These are phyloP conservation scores for Hevea brasiliensis DNA, from an alignment of 345 rosid genomes.

Conservation along the genomic window DNA sequence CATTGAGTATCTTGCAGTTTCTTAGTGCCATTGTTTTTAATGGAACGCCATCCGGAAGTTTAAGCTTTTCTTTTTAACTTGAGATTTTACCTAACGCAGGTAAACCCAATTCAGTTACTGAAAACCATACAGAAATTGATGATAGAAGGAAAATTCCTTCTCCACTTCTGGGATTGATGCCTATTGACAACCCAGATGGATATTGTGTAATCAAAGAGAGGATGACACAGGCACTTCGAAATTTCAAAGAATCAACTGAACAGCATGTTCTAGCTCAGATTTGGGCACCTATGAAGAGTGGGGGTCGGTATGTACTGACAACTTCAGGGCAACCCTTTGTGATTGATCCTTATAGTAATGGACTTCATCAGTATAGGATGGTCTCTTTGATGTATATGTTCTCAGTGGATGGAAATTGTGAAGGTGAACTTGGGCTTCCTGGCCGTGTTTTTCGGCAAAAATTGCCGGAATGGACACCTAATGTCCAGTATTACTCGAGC, in stretches of 20 bases:
- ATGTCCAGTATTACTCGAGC: constrained; percentile 85
- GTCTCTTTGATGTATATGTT: constrained; percentile 73
- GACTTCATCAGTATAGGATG: constrained; percentile 87
- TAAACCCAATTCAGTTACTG: constrained; percentile 42
- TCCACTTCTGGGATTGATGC: constrained; percentile 49
- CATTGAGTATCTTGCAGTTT: not conserved
- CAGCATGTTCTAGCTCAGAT: constrained; percentile 88
- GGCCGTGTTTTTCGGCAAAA: constrained; percentile 88
- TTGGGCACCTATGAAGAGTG: constrained; percentile 80
- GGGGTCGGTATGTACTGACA: constrained; percentile 60
- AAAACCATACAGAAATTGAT: constrained; percentile 36
- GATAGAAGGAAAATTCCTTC: constrained; percentile 44
- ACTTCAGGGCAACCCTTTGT: constrained; percentile 94
- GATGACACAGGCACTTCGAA: constrained; percentile 81
- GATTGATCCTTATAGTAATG: constrained; percentile 66
- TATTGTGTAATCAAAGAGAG: constrained; percentile 69
- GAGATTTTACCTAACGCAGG: constrained; percentile 38
- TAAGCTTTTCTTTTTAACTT: constrained; percentile 15
- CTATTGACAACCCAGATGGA: constrained; percentile 60
- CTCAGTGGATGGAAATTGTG: constrained; percentile 69
- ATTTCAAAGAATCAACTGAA: constrained; percentile 76
- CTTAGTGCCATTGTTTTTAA: not conserved
- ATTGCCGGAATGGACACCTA: constrained; percentile 93
- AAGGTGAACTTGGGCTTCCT: constrained; percentile 81
- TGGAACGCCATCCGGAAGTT: not conserved